Evolutionary conservation across 495 filamentous ascomycete genomes (phyloP).

Genomic region (Aspergillus carlsbadensis): DNA sequence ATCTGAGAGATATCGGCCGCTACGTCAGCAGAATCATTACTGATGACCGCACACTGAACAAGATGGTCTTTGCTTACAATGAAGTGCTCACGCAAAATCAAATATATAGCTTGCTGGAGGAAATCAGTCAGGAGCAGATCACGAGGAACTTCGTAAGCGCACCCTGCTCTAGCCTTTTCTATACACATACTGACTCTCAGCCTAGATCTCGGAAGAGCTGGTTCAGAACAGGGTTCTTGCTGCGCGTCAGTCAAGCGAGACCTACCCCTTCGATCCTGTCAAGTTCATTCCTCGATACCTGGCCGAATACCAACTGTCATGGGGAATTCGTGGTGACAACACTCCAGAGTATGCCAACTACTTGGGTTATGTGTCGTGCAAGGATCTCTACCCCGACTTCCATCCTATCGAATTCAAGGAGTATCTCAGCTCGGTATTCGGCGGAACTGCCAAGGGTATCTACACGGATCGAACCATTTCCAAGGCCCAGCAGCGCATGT

Average conservation of each 20-base stretch:
- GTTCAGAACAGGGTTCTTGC: conserved; percentile 43
- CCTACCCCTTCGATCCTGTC: conserved; percentile 46
- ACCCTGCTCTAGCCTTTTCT: background rate
- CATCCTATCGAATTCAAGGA: conserved; percentile 40
- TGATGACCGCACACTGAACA: conserved; percentile 58
- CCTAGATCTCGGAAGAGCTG: conserved; percentile 41
- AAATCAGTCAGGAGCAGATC: conserved; percentile 53
- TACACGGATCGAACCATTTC: conserved; percentile 46
- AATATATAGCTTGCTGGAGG: conserved; percentile 49
- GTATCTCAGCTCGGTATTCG: conserved; percentile 40
- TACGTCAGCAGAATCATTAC: conserved; percentile 55
- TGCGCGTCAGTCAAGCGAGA: conserved; percentile 46
- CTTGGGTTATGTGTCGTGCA: conserved; percentile 55
- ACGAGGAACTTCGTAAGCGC: conserved; percentile 50
- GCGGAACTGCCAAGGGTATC: conserved; percentile 43
- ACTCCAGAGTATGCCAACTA: conserved; percentile 56
- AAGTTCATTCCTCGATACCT: conserved; percentile 43
- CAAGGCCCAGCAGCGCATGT: conserved; percentile 42
- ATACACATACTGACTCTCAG: conserved; percentile 10
- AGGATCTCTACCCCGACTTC: conserved; percentile 58
- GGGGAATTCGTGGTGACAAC: conserved; percentile 57
- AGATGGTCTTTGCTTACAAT: conserved; percentile 54
- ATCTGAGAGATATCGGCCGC: conserved; percentile 54
- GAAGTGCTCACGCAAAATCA: conserved; percentile 49
- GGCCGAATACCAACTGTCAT: conserved; percentile 51